These are phyloP conservation scores for Gryganskiella cystojenkinii DNA, from an alignment of 192 early-diverging fungal species.

Conservation along the genomic window DNA sequence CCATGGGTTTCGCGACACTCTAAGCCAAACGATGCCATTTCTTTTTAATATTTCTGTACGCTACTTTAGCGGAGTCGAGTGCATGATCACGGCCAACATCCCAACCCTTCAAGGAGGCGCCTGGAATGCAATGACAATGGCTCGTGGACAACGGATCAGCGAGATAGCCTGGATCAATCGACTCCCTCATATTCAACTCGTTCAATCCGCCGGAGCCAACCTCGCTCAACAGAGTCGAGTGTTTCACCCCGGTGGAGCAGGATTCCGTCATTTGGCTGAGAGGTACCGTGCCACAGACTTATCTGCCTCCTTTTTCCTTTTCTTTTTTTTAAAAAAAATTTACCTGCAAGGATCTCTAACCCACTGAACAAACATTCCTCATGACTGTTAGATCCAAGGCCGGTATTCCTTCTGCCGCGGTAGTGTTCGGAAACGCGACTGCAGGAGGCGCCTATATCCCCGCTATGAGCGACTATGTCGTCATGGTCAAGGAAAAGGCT, in stretches of 20 bases:
- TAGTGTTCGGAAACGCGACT: slow-evolving; percentile 74
- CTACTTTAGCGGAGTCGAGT: slow-evolving; percentile 56
- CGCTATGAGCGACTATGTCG: slow-evolving; percentile 72
- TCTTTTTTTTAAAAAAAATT: not conserved
- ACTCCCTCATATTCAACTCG: slow-evolving; percentile 64
- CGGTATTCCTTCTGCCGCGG: slow-evolving; percentile 64
- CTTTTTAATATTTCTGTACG: not conserved
- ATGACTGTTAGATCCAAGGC: slow-evolving; percentile 61
- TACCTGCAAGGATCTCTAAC: not conserved
- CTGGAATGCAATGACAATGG: slow-evolving; percentile 67
- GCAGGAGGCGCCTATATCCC: slow-evolving; percentile 75
- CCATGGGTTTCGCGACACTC: too few species aligned
- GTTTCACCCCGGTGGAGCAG: slow-evolving; percentile 70
- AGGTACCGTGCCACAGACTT: slow-evolving; percentile 21
- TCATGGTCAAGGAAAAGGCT: slow-evolving; percentile 74
- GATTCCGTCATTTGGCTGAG: slow-evolving; percentile 66
- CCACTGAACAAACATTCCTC: not conserved
- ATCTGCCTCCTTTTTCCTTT: not conserved
- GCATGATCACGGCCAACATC: slow-evolving; percentile 68
- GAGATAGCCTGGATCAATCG: slow-evolving; percentile 67
- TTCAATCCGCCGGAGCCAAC: slow-evolving; percentile 75
- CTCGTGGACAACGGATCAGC: slow-evolving; percentile 59
- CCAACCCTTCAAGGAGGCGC: slow-evolving; percentile 71
- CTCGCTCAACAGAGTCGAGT: slow-evolving; percentile 71
- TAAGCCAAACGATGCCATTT: not conserved